A percentile compares a stretch with the other conserved stretches of the same genome.
These are phyloP conservation scores for Turnera subulata DNA, from an alignment of 345 rosid genomes.

Conservation along the genomic window DNA sequence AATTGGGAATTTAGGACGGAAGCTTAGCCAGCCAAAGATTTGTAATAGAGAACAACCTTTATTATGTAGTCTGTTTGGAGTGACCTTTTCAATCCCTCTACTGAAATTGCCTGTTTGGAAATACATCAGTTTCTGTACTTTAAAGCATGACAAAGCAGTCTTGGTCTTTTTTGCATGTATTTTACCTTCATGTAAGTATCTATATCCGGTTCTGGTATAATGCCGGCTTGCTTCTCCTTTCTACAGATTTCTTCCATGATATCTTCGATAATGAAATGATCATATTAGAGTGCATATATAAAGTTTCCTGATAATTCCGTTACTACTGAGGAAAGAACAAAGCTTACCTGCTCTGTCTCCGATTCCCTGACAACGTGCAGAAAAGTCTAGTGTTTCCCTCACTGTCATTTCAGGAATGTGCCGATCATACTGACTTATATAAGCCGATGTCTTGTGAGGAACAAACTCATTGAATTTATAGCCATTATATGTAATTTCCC, in stretches of 20 bases:
- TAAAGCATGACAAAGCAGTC: too few species aligned
- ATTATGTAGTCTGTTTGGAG: slow-evolving; percentile 11
- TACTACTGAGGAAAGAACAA: neutral
- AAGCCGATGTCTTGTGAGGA: slow-evolving; percentile 17
- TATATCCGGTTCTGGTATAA: neutral
- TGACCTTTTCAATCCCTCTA: neutral
- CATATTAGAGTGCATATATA: neutral
- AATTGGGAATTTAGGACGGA: neutral
- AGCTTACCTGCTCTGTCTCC: slow-evolving; percentile 28
- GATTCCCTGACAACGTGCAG: slow-evolving; percentile 80
- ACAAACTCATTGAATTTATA: slow-evolving; percentile 7
- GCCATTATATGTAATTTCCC: slow-evolving; percentile 22
- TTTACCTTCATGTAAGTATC: slow-evolving; percentile 8
- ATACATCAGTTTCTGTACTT: too few species aligned
- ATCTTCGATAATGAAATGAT: neutral
- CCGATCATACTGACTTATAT: slow-evolving; percentile 9
- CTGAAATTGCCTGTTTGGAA: slow-evolving; percentile 1
- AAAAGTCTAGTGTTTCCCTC: slow-evolving; percentile 12
- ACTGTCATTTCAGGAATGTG: slow-evolving; percentile 14
- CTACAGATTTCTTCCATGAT: neutral
- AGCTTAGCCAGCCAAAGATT: neutral
- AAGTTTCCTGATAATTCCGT: too few species aligned
- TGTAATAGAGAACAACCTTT: neutral
- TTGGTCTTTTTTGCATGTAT: neutral
- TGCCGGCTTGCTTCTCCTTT: slow-evolving; percentile 5